Evolutionary conservation across 1,284 basidiomycete species (phyloP).

Genomic region (Flammula alnicola): DNA sequence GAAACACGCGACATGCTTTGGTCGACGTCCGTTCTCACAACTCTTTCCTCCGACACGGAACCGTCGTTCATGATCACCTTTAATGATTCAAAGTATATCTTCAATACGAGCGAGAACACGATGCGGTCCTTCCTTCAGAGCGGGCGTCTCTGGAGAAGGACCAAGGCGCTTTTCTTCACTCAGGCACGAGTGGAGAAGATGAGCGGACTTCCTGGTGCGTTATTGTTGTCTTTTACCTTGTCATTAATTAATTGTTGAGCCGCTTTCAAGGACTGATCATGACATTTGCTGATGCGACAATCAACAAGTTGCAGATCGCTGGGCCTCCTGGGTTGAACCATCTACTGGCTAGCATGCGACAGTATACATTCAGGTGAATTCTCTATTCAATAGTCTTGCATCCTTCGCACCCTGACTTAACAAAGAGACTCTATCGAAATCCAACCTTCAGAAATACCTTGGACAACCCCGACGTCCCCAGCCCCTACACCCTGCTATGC

Average conservation of each 20-base stretch:
- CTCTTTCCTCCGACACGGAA: constrained; percentile 76
- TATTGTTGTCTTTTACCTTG: background rate
- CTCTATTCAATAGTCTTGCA: background rate
- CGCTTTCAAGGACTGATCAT: constrained; percentile 70
- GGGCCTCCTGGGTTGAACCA: constrained; percentile 79
- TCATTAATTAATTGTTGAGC: constrained; percentile 1
- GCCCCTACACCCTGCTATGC: constrained; percentile 51
- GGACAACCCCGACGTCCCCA: constrained; percentile 25
- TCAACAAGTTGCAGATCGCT: constrained; percentile 60
- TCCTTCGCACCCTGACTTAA: constrained; percentile 7
- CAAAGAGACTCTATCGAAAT: constrained; percentile 55
- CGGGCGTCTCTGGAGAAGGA: constrained; percentile 62
- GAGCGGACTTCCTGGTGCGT: constrained; percentile 74
- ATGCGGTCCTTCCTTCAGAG: constrained; percentile 76
- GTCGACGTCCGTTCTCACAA: constrained; percentile 60
- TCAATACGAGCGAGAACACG: constrained; percentile 86
- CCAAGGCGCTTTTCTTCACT: constrained; percentile 77
- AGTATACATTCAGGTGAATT: constrained; percentile 65
- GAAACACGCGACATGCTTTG: constrained; percentile 46
- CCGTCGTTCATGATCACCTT: constrained; percentile 77
- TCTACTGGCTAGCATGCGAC: constrained; percentile 72
- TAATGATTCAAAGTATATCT: constrained; percentile 81
- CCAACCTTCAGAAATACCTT: constrained; percentile 51
- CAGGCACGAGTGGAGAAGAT: constrained; percentile 63
- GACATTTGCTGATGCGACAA: constrained; percentile 78